A percentile compares a stretch with the other conserved stretches of the same genome.
phyloP scores from a whole-genome alignment of 768 basidiomycete species.

The Paxillus involutus region DNA sequence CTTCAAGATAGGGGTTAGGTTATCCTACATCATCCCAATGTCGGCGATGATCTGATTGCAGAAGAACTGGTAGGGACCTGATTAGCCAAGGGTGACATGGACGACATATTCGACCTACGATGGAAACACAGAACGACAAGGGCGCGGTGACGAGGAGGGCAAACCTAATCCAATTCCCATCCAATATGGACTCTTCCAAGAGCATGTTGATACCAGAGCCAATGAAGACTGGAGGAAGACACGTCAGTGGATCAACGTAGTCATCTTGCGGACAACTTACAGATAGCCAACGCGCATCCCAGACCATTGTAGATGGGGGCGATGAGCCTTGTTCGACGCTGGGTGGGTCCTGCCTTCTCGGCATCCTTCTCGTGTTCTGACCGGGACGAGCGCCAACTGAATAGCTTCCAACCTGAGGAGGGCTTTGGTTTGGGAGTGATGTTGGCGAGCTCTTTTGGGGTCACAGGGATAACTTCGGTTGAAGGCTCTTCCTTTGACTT shows the following conservation, averaged over 20 bases:
- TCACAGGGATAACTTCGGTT: conserved; percentile 13
- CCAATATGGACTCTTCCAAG: conserved; percentile 67
- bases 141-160: conserved; percentile 64
- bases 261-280: conserved; percentile 37
- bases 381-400: conserved; percentile 50
- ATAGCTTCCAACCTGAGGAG: conserved; percentile 20
- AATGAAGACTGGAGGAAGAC: conserved; percentile 56
- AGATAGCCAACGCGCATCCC: conserved; percentile 62
- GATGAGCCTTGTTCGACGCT: conserved; percentile 56
- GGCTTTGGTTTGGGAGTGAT: background rate
- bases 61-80: conserved; percentile 56
- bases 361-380: conserved; percentile 39
- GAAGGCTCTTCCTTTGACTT: conserved; percentile 34
- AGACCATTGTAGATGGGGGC: conserved; percentile 76
- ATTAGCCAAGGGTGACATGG: background rate
- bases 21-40: conserved; percentile 60
- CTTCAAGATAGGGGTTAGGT: background rate
- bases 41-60: conserved; percentile 66
- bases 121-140: conserved; percentile 71
- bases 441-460: conserved; percentile 3
- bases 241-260: conserved; percentile 4
- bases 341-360: conserved; percentile 47
- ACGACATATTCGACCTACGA: conserved; percentile 45
- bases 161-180: conserved; percentile 62
- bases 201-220: conserved; percentile 58